Percentiles rank a stretch among this genome's conserved stretches.
These are phyloP conservation scores for Logfia minima DNA, from an alignment of 129 eudicot species.

Conservation along the genomic window DNA sequence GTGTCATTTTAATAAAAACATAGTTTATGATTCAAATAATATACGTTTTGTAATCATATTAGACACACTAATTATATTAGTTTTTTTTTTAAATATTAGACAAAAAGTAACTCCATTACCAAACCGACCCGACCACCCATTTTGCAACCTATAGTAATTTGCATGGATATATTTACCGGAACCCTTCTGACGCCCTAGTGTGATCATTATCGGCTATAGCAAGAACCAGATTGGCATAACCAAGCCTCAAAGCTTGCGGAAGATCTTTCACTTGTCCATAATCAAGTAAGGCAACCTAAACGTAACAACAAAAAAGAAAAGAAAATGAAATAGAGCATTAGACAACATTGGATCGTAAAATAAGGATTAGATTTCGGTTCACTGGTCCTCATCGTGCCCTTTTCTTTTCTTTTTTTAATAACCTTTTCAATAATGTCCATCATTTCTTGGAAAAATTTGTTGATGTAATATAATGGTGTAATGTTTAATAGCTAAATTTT, in stretches of 20 bases:
- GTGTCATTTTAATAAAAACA: too few species aligned
- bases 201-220: constrained; percentile 94
- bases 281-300: constrained; percentile 91
- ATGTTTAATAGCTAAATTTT: not conserved
- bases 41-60: too few species aligned
- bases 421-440: too few species aligned
- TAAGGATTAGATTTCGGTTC: not conserved
- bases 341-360: not conserved
- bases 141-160: not conserved
- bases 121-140: not conserved
- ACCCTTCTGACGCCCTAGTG: constrained; percentile 64
- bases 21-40: not conserved
- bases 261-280: constrained; percentile 99
- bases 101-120: not conserved
- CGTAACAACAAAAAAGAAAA: not conserved
- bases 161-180: constrained; percentile 44
- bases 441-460: too few species aligned
- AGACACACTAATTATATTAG: not conserved
- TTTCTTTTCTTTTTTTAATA: too few species aligned
- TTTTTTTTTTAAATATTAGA: not conserved
- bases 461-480: not conserved
- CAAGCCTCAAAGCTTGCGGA: constrained; percentile 80
- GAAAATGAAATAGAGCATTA: not conserved
- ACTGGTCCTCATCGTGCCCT: not conserved
- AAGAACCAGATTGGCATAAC: constrained; percentile 83